Evolutionary conservation across 768 basidiomycete genomes (phyloP).

Genomic region (Mycena crocata): DNA sequence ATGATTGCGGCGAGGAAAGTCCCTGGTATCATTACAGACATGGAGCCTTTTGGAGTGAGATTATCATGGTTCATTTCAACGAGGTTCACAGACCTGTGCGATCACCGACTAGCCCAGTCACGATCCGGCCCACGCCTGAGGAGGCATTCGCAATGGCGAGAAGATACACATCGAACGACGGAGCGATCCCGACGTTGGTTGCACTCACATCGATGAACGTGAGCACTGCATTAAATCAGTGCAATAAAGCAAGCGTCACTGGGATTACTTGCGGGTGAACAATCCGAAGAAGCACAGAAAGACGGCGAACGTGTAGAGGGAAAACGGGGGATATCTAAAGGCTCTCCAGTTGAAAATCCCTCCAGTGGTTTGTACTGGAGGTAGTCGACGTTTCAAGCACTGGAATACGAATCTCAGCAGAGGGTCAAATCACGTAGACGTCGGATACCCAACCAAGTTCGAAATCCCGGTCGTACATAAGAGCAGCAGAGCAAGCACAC

Average conservation of each 20-base stretch:
- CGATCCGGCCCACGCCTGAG: conserved; percentile 70
- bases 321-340: conserved; percentile 64
- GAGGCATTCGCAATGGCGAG: conserved; percentile 76
- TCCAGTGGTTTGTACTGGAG: conserved; percentile 62
- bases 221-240: conserved; percentile 63
- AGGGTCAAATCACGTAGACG: too few relatives aligned
- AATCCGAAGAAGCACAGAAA: conserved; percentile 73
- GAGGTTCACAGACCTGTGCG: conserved; percentile 58
- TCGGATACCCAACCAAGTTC: too few relatives aligned
- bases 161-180: conserved; percentile 70
- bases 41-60: conserved; percentile 56
- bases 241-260: background rate
- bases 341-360: conserved; percentile 67
- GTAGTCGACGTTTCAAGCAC: conserved; percentile 63
- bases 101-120: conserved; percentile 66
- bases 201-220: conserved; percentile 76
- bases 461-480: conserved; percentile 61
- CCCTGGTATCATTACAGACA: conserved; percentile 78
- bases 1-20: conserved; percentile 65
- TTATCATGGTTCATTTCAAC: background rate
- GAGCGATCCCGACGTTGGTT: conserved; percentile 56
- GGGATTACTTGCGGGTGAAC: conserved; percentile 63
- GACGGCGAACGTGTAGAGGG: conserved; percentile 67
- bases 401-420: too few relatives aligned
- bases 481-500: conserved; percentile 75